Evolutionary conservation across 116 monocot genomes (phyloP), one percentile per base, ranked within the genome.

Genomic region (Trichopus zeylanicus): DNA sequence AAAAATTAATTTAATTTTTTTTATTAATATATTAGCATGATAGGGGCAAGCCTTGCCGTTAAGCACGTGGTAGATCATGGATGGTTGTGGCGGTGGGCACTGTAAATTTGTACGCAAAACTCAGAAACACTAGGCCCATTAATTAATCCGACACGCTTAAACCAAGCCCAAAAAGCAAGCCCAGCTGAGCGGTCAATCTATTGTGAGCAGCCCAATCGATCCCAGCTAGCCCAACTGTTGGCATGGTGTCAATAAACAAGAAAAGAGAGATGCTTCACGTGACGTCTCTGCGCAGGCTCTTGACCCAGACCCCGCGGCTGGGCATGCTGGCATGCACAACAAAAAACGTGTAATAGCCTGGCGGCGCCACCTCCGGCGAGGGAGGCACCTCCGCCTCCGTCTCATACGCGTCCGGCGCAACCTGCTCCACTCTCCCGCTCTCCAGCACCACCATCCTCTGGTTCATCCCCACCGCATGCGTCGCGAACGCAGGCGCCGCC

Each of bases 391-490:
- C 35, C 5, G 15, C 64, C 22, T 12, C 37, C n/a, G 37, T 28
- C 11, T 27, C 68, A 25, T 64, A 64, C 48, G 20, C 64, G 22
- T n/a, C 4, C 27, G n/a, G 24, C 27, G 31, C 51, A 21, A 25
- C 66, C 57, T 27, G 24, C 16, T 8, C 32, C 56, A 52, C 56
- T n/a, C 25, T 11, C 28, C 56, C 69, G 19, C 56, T 62, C 31
- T 26, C 7, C 55, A 80, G 46, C 60, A 69, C 55, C 70, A 87
- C 63, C 82, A 70, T 29, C 46, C 87, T 48, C 73, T 82, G 87
- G 67, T 87, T 87, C 87, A 87, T 87, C 53, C 65, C 74, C 31
- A 72, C 27, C 10, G 79, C 46, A 29, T 87, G 87, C 16, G 87
- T 87, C 2, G 63, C 61, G 46, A 87, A 87, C n/a, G 73, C 51